Conservation (phyloP, 2,329 filamentous ascomycete genomes). For the Clonostachys chloroleuca region DNA sequence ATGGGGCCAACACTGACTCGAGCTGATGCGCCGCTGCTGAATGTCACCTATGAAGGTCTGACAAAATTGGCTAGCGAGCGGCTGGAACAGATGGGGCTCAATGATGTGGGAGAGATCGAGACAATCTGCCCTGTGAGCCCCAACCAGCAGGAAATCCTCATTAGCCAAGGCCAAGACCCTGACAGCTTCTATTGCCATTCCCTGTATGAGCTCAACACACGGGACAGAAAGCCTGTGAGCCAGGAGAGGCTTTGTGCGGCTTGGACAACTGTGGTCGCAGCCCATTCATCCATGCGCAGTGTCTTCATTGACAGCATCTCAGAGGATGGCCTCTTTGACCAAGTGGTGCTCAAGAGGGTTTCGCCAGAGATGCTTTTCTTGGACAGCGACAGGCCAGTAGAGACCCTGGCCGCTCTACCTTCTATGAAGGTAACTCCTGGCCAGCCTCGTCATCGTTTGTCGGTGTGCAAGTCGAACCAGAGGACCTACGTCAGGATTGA, state of each 20-base stretch:
- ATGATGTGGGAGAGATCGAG: constrained; percentile 38
- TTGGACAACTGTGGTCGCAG: constrained; percentile 43
- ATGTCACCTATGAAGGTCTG: constrained; percentile 40
- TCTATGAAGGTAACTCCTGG: constrained; percentile 25
- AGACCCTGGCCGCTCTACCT: constrained; percentile 32
- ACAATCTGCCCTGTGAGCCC: constrained; percentile 42
- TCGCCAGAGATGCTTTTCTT: constrained; percentile 50
- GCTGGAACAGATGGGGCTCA: constrained; percentile 30
- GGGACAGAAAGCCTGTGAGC: constrained; percentile 30
- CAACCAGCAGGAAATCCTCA: constrained; percentile 43
- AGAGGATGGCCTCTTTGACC: constrained; percentile 42
- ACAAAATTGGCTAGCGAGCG: constrained; percentile 35
- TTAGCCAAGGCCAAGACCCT: constrained; percentile 34
- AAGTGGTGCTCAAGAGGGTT: constrained; percentile 38
- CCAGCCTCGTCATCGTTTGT: constrained; percentile 43
- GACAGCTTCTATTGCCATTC: constrained; percentile 37
- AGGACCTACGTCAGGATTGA: constrained; percentile 45
- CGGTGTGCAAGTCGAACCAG: constrained; percentile 38
- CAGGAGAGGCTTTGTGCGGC: constrained; percentile 38
- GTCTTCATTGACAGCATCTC: constrained; percentile 47
- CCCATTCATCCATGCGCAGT: constrained; percentile 40
- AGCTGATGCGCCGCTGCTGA: constrained; percentile 41
- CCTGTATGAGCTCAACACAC: constrained; percentile 40
- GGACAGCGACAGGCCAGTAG: constrained; percentile 32
- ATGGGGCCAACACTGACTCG: constrained; percentile 43